Evolutionary conservation across 192 early-diverging fungal species (phyloP), one percentile per base, ranked within the genome.

Genomic region (Bifiguratus adelaidae): DNA sequence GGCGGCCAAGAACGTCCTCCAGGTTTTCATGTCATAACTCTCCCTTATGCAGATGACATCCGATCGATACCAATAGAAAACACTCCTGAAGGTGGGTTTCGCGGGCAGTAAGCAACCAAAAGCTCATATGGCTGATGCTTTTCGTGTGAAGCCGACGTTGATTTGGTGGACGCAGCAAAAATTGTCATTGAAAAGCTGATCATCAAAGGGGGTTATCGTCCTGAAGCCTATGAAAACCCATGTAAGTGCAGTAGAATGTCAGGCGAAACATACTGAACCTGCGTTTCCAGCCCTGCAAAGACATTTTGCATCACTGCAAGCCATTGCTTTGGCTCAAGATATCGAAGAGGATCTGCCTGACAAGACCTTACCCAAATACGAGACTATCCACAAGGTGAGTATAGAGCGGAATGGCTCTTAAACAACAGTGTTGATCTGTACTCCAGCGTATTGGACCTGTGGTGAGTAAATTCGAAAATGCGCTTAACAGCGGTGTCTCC

Each of bases 1-100:
- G 63, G 60, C 24, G 60, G 41, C 8, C 56, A 74, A 50, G 48
- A 72, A 18, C 50, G 55, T 12, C 81, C 83, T 9, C 76, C 69
- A 7, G 88, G 86, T 5, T 77, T 88, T 36, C 60, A 84, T 42
- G 42, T 85, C 21, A 63, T 85, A 28, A 59, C 53, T 22, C 42
- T 91, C 22, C 88, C 88, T 13, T 91, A 74, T 68, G 75, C 70
- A n/a, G 86, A 91, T 47, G 88, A 91, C 47, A 65, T 82, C 30
- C 65, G 88, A 29, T 41, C 52, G 7, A 23, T 66, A 9, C 71
- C 66, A 23, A 47, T 57, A 9, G 43, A 56, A 8, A 26, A 29
- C 4, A 44, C 49, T 24, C 43, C 56, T 26, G 21, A 35, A 22
- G 51, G 53, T 52, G 45, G 38, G 36, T 50, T 9, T 8, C n/a